Base-by-base conservation (phyloP, 495 filamentous ascomycete species). In the Podospora sp. region DNA sequence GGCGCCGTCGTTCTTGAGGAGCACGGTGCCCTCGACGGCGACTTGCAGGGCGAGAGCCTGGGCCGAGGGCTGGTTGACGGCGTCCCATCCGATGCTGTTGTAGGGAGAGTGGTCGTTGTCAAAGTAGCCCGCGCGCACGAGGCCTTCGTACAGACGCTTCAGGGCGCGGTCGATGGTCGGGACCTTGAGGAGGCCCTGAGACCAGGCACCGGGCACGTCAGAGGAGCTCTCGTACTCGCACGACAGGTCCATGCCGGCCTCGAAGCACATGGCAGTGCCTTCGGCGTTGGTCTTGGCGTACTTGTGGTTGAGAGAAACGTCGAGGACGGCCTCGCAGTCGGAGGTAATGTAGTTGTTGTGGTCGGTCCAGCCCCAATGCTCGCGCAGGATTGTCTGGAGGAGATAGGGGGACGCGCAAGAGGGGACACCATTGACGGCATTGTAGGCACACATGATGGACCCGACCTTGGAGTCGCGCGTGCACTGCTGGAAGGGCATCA, bases 401-500 rank as follows among this genome's bases (percentile, higher is more conserved):
- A 84, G 66, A 46, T 81, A 84, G 0, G 69, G 66, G 63, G 73
- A 77, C 3, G 80, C 80, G 62, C 82, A 84, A 0, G 80, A 73
- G 2, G 81, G 82, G 21, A 79, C 72, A 3, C 82, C 81, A 58
- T 83, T 82, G 59, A 84, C 73, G 1, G 77, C 65, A 62, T 84
- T 84, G 65, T 84, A 84, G 2, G 77, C 74, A 68, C 82, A 84
- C 82, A 84, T 84, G 71, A 84, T 75, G 40, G 74, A 77, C 11
- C 77, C 79, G 12, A 81, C 81, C 57, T 78, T 77, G 2, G 76
- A 74, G 62, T 84, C 81, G 1, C 81, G 71, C 26, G 78, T 75
- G 51, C 80, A 83, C 62, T 77, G 73, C 71, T 81, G 80, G 73
- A 83, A 83, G 0, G 79, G 80, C 52, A 74, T 76, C 20, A 82